Base-by-base conservation (phyloP, 768 basidiomycete species). In the Amyloporia xantha region DNA sequence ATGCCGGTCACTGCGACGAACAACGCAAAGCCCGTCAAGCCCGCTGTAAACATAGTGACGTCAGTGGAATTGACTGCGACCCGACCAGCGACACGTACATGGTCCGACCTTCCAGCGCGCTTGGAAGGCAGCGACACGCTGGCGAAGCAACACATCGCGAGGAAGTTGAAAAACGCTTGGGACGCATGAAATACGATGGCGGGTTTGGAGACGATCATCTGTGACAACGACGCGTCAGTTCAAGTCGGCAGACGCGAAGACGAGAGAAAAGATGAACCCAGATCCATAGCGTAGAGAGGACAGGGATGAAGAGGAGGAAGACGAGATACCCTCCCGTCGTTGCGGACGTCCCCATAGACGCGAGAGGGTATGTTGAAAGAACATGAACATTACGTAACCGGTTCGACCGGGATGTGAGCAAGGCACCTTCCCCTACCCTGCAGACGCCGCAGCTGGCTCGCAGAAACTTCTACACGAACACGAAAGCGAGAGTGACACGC, bases 81-180 rank as follows among this genome's bases (percentile, higher is more conserved):
- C 51, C 15, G 43, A n/a, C 25, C 19, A 26, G 35, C 23, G 33
- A 43, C 15, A 79, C 91, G 57, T 57, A 95, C 93, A 96, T 33
- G 91, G 89, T 6, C 89, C 89, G 20, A 95, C 76, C 9, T 73
- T 61, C 79, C 81, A 93, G 55, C 86, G 84, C 3, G 88, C 82
- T 59, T 97, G 93, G 66, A 95, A 97, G 19, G 74, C 71, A 0
- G 93, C 93, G 3, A 92, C n/a, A n/a, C 87, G 57, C 86, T 84
- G 6, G 88, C 94, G 58, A 91, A 92, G 62, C 91, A 94, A 41
- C 84, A 86, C 81, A 95, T 86, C 11, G 90, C 81, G 40, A 97
- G 76, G 62, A 97, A 96, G 64, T 86, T 84, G 81, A 95, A 92
- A 74, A 97, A 93, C 47, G 81, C 76, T 71, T 95, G 87, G 2